Evolutionary conservation across 495 filamentous ascomycete genomes (phyloP), one percentile per base, ranked within the genome.

Genomic region (Patellaria atrata): DNA sequence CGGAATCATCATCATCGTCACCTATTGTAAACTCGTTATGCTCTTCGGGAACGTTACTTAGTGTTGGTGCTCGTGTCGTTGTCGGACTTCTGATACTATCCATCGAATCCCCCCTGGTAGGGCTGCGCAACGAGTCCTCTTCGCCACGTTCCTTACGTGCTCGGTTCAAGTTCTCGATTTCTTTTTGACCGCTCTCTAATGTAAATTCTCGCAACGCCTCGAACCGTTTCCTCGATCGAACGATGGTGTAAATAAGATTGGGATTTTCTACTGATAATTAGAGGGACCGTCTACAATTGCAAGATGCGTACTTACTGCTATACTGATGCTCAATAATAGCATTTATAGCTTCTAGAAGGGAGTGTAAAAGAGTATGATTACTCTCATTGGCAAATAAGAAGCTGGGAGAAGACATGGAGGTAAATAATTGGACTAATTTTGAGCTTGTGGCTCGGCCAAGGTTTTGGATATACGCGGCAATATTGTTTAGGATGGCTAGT

Each of bases 331-430:
- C 89, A 22, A 96, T 64, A 19, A 94, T 78, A 2, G 85, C 71
- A 51, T 93, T 96, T 52, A 99, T 77, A 2, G 83, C 81, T 51
- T 93, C 84, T 9, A 99, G 64, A 21, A 99, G 57, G 0, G 86
- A 85, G 13, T 71, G 68, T 17, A 99, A 63, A 18, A 94, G 69
- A 21, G 60, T 57, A 39, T 99, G 82, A 39, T 99, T 99, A 10
- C 70, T 82, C 40, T 99, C 91, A 48, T 96, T 99, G 4, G 84
- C 82, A 14, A 99, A 61, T n/a, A 99, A 61, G 55, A 96, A 99
- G 17, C 75, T 79, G 1, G 91, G 91, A 1, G 89, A 79, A 5
- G 89, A 93, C 83, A 96, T 93, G 1, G 80, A 89, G 12, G 77
- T 74, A 57, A 87, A 96, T 5, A 96, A 64, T 43, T 96, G 83